Conservation (phyloP, 2,329 filamentous ascomycete genomes). For the Ceratocystis huliohia region DNA sequence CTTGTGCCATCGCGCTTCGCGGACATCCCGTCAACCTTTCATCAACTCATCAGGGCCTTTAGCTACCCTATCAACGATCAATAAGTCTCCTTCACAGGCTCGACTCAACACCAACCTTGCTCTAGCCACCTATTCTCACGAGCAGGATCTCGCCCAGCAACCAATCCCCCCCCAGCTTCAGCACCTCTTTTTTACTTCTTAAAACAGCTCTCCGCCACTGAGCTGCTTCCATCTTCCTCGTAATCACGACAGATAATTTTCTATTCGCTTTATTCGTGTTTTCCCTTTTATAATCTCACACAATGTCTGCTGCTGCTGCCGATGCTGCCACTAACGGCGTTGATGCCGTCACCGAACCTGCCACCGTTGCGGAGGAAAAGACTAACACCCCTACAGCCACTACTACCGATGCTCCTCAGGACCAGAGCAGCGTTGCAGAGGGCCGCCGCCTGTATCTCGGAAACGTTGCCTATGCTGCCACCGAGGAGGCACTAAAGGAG, state of each 20-base stretch:
- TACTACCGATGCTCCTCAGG: constrained; percentile 63
- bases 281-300: constrained; percentile 45
- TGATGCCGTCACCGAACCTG: constrained; percentile 15
- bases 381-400: constrained; percentile 47
- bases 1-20: constrained; percentile 25
- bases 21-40: constrained; percentile 31
- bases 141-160: constrained; percentile 20
- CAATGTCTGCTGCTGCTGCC: constrained; percentile 60
- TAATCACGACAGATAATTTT: constrained; percentile 23
- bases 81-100: constrained; percentile 20
- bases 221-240: constrained; percentile 9
- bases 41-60: constrained; percentile 64
- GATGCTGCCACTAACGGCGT: constrained; percentile 19
- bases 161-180: constrained; percentile 6
- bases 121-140: constrained; percentile 19
- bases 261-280: constrained; percentile 53
- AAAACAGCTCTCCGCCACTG: not conserved
- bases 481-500: constrained; percentile 98
- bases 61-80: constrained; percentile 57
- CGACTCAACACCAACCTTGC: constrained; percentile 19
- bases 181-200: constrained; percentile 1
- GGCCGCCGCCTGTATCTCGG: constrained; percentile 99
- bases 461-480: constrained; percentile 99
- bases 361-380: constrained; percentile 47
- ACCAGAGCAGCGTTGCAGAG: constrained; percentile 86